Conservation (phyloP, 2,329 filamentous ascomycete genomes). For the Hypoxylon sp. region DNA sequence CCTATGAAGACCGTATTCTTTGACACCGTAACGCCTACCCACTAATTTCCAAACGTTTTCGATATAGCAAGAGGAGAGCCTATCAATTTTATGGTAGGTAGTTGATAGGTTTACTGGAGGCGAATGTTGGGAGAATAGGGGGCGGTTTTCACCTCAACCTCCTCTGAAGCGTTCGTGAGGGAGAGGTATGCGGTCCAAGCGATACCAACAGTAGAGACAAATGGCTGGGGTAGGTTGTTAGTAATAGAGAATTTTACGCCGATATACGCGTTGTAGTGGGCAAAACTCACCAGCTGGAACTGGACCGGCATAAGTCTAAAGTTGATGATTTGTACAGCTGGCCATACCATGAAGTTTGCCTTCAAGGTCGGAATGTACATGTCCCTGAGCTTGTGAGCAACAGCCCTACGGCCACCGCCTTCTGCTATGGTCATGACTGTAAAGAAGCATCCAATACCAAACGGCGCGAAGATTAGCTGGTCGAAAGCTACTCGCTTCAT, state of each 20-base stretch:
- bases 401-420: constrained; percentile 85
- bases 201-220: constrained; percentile 95
- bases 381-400: constrained; percentile 88
- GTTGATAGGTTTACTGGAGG: constrained; percentile 45
- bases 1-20: constrained; percentile 21
- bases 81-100: constrained; percentile 8
- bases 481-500: constrained; percentile 93
- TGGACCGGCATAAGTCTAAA: constrained; percentile 95
- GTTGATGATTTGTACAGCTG: constrained; percentile 95
- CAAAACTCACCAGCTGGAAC: constrained; percentile 87
- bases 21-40: constrained; percentile 35
- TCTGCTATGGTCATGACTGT: constrained; percentile 97
- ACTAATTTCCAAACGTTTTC: constrained; percentile 1
- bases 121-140: constrained; percentile 57
- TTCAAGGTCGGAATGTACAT: constrained; percentile 95
- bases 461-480: constrained; percentile 92
- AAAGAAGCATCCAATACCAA: constrained; percentile 90
- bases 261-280: neutral
- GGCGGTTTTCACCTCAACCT: constrained; percentile 61
- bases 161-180: constrained; percentile 88
- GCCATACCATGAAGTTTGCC: constrained; percentile 96
- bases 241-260: neutral
- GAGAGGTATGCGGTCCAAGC: constrained; percentile 98
- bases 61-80: constrained; percentile 20
- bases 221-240: constrained; percentile 73